Base-by-base conservation (phyloP, 192 early-diverging fungal species). In the Coemansia sp. region DNA sequence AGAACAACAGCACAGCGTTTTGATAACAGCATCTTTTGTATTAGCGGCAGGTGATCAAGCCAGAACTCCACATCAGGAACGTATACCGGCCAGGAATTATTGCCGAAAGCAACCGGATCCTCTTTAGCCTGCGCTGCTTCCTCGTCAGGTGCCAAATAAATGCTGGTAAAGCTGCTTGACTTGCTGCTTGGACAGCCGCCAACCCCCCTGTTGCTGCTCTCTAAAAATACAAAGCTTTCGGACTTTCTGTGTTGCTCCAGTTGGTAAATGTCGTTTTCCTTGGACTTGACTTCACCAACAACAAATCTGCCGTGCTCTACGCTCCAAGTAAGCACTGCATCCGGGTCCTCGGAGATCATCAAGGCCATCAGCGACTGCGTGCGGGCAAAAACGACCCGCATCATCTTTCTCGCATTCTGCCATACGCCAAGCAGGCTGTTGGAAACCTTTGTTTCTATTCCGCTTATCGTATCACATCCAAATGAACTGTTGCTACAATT, bases 41-140 rank as follows among this genome's bases (percentile, higher is more conserved):
- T 41, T 43, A 43, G 38, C 5, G 67, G 44, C 51, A 75, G 37
- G 12, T 56, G 32, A 20, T 50, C n/a, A 19, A 42, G 63, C 73
- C 73, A 75, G 8, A 68, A 48, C 8, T 69, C 63, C 10, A 54
- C 50, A 20, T 75, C 73, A 0, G 73, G 73, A 8, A 75, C 61
- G 0, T 57, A 46, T 58, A 75, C 13, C 0, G 72, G 55, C 40
- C 22, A 16, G 39, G 45, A 5, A 10, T 13, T 20, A 22, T 22
- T 43, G 61, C 43, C 37, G 61, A 10, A 25, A 22, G 12, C 7
- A 25, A 25, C 51, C 10, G 5, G 51, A 12, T 22, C 25, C 9
- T 25, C 22, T 9, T 54, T 4, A 9, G 0, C 22, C 14, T 25
- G 20, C 5, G 19, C 51, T 54, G 25, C 7, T 25, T 54, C 51